Evolutionary conservation across 176 grass and related monocot genomes (phyloP).

Genomic region (Eremochloa ophiuroides): DNA sequence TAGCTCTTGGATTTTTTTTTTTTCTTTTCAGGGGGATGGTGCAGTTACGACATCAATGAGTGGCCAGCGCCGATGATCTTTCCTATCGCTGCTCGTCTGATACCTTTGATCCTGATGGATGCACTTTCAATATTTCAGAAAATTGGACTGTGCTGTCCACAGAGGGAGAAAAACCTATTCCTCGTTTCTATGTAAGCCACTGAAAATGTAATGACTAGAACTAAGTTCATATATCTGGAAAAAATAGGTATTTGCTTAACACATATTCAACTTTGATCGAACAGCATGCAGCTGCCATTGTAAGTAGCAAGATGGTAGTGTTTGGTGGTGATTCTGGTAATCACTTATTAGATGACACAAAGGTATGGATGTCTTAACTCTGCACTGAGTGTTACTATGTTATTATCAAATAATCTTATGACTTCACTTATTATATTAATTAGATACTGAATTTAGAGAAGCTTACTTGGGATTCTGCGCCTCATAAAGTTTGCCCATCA

Average conservation of each 20-base stretch:
- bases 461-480: conserved; percentile 62
- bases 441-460: conserved; percentile 94
- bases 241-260: neutral
- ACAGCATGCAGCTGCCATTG: conserved; percentile 85
- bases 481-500: conserved; percentile 53
- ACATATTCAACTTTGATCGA: conserved; percentile 2
- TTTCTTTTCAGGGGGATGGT: conserved; percentile 55
- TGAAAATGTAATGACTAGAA: conserved; percentile 10
- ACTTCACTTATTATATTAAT: conserved; percentile 16
- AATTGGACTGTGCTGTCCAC: conserved; percentile 75
- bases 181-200: conserved; percentile 80
- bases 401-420: conserved; percentile 6
- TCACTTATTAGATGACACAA: conserved; percentile 77
- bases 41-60: conserved; percentile 53
- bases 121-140: conserved; percentile 49
- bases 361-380: conserved; percentile 39
- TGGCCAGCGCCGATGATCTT: conserved; percentile 44
- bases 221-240: neutral
- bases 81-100: conserved; percentile 49
- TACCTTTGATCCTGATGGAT: conserved; percentile 43
- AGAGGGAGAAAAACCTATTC: conserved; percentile 63
- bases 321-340: conserved; percentile 81
- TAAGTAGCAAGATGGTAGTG: conserved; percentile 94
- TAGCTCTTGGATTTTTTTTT: conserved; percentile 9
- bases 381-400: neutral